Conservation (phyloP, 495 filamentous ascomycete species). For the Talaromyces proteolyticus region DNA sequence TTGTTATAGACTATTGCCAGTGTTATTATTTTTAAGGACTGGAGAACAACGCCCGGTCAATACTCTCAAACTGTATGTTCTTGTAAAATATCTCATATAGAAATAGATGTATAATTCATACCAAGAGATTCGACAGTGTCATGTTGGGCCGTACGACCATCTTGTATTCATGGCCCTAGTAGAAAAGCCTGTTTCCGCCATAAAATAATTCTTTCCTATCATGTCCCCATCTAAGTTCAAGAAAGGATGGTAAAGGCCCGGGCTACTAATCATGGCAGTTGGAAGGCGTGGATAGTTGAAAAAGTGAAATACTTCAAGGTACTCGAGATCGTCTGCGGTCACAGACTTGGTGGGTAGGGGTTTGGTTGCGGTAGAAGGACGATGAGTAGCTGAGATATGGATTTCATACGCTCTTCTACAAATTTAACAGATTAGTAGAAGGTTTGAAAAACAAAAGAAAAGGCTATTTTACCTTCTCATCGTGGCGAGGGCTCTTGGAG, state of each 20-base stretch:
- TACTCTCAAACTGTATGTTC: no score
- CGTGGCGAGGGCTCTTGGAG: conserved; percentile 65
- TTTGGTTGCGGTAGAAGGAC: conserved; percentile 25
- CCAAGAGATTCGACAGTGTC: no score
- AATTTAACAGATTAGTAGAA: conserved; percentile 65
- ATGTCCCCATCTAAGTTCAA: background rate
- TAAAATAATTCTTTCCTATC: background rate
- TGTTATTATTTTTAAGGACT: no score
- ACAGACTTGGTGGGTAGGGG: conserved; percentile 39
- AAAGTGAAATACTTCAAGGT: conserved; percentile 72
- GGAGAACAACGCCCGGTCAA: no score
- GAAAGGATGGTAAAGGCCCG: background rate
- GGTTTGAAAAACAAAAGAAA: background rate
- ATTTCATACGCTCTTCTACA: background rate
- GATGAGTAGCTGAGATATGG: conserved; percentile 12
- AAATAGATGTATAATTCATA: no score
- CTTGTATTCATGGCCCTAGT: background rate
- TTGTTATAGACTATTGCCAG: no score
- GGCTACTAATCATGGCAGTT: background rate
- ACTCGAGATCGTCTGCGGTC: conserved; percentile 63
- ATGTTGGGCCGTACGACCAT: background rate
- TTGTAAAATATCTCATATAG: no score
- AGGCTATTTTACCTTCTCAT: conserved; percentile 47
- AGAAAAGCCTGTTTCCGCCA: background rate
- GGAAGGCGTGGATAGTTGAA: conserved; percentile 69